Base-by-base conservation (phyloP, 495 filamentous ascomycete genomes). In the Penicillium manginii region DNA sequence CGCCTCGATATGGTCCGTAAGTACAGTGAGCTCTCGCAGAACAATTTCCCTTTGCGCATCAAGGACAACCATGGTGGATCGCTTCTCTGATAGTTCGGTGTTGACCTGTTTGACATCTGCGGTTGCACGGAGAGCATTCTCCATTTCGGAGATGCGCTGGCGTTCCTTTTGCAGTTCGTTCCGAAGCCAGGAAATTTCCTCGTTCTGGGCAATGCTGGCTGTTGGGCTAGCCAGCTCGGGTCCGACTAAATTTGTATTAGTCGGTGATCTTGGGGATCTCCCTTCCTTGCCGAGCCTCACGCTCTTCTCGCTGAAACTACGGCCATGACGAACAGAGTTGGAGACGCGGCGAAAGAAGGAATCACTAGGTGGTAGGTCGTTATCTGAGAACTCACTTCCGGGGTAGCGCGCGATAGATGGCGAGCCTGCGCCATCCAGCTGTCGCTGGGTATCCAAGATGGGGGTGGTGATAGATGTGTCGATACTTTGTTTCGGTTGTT, bases 11-110 rank as follows among this genome's bases (percentile, higher is more conserved):
- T 88, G 84, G 21, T 94, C 91, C 6, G 92, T 91, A 59, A 98
- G 83, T 12, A 92, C 87, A 57, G 93, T 89, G 21, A 99, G 81
- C 68, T 99, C 93, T 19, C 91, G 87, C 55, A 99, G 85, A 66
- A 97, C 92, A 62, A 97, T 92, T 72, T 99, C 96, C 23, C 92
- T 89, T 73, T 96, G 90, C 1, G 92, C 91, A 71, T 98, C 93
- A 19, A 99, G 80, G 11, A 93, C 89, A n/a, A 94, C 93, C 66
- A 99, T 92, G 2, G 93, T 98, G 59, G 93, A 96, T 46, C 94
- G 85, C 78, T 98, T 98, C 73, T 98, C 92, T 33, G 89, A 82
- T 12, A 99, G 78, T 65, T 92, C 93, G 42, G 87, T 91, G 66
- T 93, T 92, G 29, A 94, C 83, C 56, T 86, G 88, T 68, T 92